These are phyloP conservation scores for Lanmaoa rubissima DNA, from an alignment of 768 basidiomycete genomes.

Conservation along the genomic window DNA sequence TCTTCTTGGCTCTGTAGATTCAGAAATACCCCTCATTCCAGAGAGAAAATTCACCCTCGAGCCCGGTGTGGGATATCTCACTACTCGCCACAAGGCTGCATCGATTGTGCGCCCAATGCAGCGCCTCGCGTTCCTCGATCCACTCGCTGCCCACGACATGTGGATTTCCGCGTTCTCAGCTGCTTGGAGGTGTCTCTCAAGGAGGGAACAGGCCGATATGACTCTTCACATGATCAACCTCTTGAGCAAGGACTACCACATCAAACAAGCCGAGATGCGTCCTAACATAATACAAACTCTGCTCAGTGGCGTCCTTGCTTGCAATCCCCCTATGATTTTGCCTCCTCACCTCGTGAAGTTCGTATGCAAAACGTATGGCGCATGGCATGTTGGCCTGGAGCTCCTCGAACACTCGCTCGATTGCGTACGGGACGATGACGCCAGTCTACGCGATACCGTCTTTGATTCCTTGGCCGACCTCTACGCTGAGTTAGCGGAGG, in stretches of 20 bases:
- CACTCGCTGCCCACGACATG: constrained; percentile 69
- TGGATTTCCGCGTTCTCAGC: constrained; percentile 90
- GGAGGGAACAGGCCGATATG: constrained; percentile 85
- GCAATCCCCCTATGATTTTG: constrained; percentile 80
- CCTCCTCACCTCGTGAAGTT: constrained; percentile 96
- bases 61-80: constrained; percentile 34
- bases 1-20: constrained; percentile 70
- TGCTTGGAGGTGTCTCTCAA: constrained; percentile 80
- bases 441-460: constrained; percentile 74
- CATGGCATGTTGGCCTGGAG: constrained; percentile 92
- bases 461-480: constrained; percentile 91
- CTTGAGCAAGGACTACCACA: constrained; percentile 91
- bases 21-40: constrained; percentile 40
- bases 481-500: constrained; percentile 94
- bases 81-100: constrained; percentile 44
- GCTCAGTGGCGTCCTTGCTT: constrained; percentile 80
- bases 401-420: constrained; percentile 82
- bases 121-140: constrained; percentile 78
- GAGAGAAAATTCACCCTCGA: constrained; percentile 41
- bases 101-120: constrained; percentile 75
- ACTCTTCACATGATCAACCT: constrained; percentile 88
- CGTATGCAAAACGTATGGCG: constrained; percentile 91
- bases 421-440: constrained; percentile 75
- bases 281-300: constrained; percentile 94
- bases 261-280: constrained; percentile 81